Percentiles rank a stretch among this genome's conserved stretches.
These are phyloP conservation scores for Takakia lepidozioides DNA, from an alignment of 225 moss, liverwort and hornwort genomes.

Conservation along the genomic window DNA sequence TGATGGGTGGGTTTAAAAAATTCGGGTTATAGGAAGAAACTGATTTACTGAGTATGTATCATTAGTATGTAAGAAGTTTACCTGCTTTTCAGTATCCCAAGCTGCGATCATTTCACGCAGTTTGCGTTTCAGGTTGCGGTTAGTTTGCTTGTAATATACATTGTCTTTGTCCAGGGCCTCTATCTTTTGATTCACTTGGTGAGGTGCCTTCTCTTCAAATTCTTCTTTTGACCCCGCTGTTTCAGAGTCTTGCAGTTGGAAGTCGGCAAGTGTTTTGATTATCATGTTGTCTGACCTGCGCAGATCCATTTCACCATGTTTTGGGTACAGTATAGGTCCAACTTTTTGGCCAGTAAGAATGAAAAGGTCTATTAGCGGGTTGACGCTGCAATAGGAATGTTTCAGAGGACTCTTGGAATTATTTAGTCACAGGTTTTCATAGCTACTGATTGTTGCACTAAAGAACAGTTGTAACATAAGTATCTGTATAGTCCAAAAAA, in stretches of 20 bases:
- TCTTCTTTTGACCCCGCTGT: slow-evolving; percentile 26
- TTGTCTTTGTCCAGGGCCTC: slow-evolving; percentile 50
- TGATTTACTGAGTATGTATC: too few species aligned
- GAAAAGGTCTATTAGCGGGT: too few species aligned
- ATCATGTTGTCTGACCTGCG: slow-evolving; percentile 36
- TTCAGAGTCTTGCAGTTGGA: slow-evolving; percentile 30
- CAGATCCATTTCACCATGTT: not conserved
- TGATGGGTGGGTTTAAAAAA: too few species aligned
- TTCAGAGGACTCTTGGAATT: too few species aligned
- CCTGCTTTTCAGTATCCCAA: slow-evolving; percentile 64
- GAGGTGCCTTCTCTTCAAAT: slow-evolving; percentile 8
- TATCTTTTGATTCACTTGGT: slow-evolving; percentile 30
- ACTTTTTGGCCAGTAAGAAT: too few species aligned
- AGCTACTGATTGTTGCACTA: too few species aligned
- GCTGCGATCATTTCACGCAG: slow-evolving; percentile 54
- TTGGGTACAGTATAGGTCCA: not conserved
- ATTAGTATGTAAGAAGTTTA: too few species aligned
- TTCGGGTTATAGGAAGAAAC: too few species aligned
- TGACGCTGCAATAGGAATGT: too few species aligned
- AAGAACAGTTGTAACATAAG: too few species aligned
- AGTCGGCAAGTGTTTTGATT: slow-evolving; percentile 27
- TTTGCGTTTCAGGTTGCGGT: slow-evolving; percentile 56
- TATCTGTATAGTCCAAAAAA: not conserved
- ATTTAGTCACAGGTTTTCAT: too few species aligned
- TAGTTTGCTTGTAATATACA: slow-evolving; percentile 55